Evolutionary conservation across 495 filamentous ascomycete genomes (phyloP), one percentile per base, ranked within the genome.

Genomic region (Stereocaulon alpinum): DNA sequence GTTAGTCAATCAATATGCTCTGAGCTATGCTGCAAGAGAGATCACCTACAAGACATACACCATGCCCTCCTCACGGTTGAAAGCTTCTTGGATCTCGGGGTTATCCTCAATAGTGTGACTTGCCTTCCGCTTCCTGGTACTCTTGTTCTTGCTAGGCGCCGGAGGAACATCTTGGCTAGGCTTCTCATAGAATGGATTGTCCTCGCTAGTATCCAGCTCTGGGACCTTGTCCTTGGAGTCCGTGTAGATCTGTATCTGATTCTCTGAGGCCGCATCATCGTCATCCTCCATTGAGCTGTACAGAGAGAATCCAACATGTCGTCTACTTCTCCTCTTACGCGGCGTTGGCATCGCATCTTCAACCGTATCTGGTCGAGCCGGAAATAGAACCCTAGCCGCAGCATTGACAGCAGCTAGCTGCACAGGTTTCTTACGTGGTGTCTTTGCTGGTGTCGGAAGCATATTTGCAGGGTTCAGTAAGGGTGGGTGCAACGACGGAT

Each of bases 401-500:
- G 80, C 71, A 48, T 77, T 76, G 51, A 89, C 73, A 29, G 84
- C 79, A 40, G 74, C 73, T 57, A 79, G 74, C 55, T 73, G 69
- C 4, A 80, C 72, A 7, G 82, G 81, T 61, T 85, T 82, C 73
- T 87, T 87, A 55, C 81, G 80, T 1, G 93, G 93, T 2, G 92
- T 96, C 72, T 95, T 98, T 51, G 82, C 82, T 12, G 93, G 93
- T 12, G 93, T 97, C 4, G 90, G 91, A 51, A 96, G 79, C 76
- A 88, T 87, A 49, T 69, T 70, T 27, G 71, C 59, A 52, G 53
- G 57, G 57, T 59, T 40, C 56, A 66, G 15, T 52, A 63, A 41
- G 59, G 32, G 58, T 54, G 65, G 58, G 47, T 64, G 51, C 17
- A 52, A 40, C 32, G 58, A 57, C 47, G 62, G 48, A 27, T 65